Base-by-base conservation (phyloP, 2,329 filamentous ascomycete genomes). In the Hymenoscyphus fructigenus region DNA sequence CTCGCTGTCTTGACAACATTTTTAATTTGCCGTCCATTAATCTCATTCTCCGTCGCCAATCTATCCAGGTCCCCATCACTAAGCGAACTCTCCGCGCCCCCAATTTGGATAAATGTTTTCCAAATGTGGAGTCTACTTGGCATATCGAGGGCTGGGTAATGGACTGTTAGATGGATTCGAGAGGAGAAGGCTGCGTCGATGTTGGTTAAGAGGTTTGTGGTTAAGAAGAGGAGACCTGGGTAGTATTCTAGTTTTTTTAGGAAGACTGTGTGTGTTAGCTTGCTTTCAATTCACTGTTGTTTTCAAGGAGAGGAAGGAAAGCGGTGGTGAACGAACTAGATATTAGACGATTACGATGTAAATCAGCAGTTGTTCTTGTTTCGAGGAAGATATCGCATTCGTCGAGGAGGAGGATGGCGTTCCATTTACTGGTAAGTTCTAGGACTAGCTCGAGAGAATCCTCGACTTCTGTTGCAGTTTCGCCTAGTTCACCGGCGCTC, bases 351-450 rank as follows among this genome's bases (percentile, higher is more conserved):
- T 81, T 81, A 58, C 78, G 74, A 64, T 75, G 68, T 15, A 79
- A 68, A 66, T 78, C 76, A 62, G 74, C 67, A n/a, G 71, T 68
- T 1, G 62, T 67, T 12, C 68, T 64, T 7, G 58, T 66, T 50
- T 73, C 71, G 1, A 77, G 69, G 77, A 88, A 88, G 9, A 88
- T 83, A 69, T 89, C 87, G 23, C 85, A 88, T 78, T 92, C 89
- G 72, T 92, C 89, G 1, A 92, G 84, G 5, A 92, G 82, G 0
- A 92, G 79, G 1, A 92, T 85, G 0, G 88, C 88, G 58, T 88
- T 86, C 89, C 89, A 92, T 0, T 82, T 83, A 68, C 90, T 87
- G 1, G 90, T 89, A 64, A 93, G 88, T 73, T 91, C 88, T 65
- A 93, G 82, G 64, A 90, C 88, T 88, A 67, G 84, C 63, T 85